phyloP scores from a whole-genome alignment of 805 yeast genomes.

The Pichia thaimueangensis region DNA sequence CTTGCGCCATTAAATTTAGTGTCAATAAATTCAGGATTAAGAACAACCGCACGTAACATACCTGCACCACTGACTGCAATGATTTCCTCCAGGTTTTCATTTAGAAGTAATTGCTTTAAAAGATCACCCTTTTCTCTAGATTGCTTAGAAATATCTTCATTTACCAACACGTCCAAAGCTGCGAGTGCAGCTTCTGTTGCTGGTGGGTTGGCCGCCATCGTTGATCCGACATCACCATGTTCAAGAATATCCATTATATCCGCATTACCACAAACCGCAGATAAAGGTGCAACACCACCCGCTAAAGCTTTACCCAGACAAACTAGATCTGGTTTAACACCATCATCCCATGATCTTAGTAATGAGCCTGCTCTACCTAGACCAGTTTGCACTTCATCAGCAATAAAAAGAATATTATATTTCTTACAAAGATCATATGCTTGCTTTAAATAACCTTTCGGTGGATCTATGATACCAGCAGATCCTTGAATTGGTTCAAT shows the following conservation, averaged over 20 bases:
- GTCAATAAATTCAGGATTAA: slow-evolving; percentile 13
- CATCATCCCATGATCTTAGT: slow-evolving; percentile 17
- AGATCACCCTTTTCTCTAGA: slow-evolving; percentile 19
- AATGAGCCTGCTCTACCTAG: slow-evolving; percentile 25
- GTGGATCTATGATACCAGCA: slow-evolving; percentile 26
- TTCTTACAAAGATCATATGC: slow-evolving; percentile 22
- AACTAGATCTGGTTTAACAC: slow-evolving; percentile 24
- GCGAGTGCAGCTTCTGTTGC: slow-evolving; percentile 27
- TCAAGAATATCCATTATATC: slow-evolving; percentile 22
- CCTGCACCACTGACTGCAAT: slow-evolving; percentile 21
- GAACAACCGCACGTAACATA: slow-evolving; percentile 19
- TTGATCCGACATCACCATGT: slow-evolving; percentile 24
- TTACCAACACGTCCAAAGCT: slow-evolving; percentile 24
- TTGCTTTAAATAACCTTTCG: slow-evolving; percentile 19
- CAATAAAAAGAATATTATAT: slow-evolving; percentile 23
- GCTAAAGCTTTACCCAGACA: slow-evolving; percentile 25
- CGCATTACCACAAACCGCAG: slow-evolving; percentile 21
- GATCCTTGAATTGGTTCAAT: slow-evolving; percentile 28
- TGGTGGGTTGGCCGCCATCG: slow-evolving; percentile 28
- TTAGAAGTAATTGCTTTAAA: slow-evolving; percentile 14
- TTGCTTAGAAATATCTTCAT: slow-evolving; percentile 19
- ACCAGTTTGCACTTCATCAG: slow-evolving; percentile 29
- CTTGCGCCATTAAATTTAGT: slow-evolving; percentile 17
- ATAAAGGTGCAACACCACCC: slow-evolving; percentile 24
- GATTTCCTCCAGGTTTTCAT: slow-evolving; percentile 16